Evolutionary conservation across 2,329 filamentous ascomycete genomes (phyloP), one percentile per base, ranked within the genome.

Genomic region (Zymoseptoria tritici): DNA sequence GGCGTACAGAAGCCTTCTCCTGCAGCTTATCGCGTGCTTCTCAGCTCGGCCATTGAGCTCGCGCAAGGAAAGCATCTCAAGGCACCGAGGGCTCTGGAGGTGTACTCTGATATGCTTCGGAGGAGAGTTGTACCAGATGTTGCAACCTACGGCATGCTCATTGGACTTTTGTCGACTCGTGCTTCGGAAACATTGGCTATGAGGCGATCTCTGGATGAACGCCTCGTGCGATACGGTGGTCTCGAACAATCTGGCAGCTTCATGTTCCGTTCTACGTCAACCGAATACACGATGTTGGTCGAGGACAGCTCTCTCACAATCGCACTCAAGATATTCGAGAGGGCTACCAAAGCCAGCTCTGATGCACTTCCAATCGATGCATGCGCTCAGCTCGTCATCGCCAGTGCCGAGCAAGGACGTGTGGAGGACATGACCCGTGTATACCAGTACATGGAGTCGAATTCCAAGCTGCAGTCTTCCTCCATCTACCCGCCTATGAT

Each of bases 61-160:
- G 90, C 92, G 7, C 80, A 81, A 22, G 87, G 90, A 73, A 89
- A 87, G 74, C 88, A 88, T 57, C 89, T 95, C 76, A 85, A 94
- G 56, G 90, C 96, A 13, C 88, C 91, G 62, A 96, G 96, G 78
- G 91, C 91, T 4, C 82, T 97, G 56, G 92, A 96, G 77, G 89
- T 99, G 56, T 99, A 97, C 74, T 88, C 91, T 16, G 92, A 97
- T 73, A 97, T 99, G 94, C 85, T 96, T 67, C 86, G 88, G 65
- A 88, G 92, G 65, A 88, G 87, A 67, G 87, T 97, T 22, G 78
- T 83, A 20, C 92, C 93, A 7, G 88, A 97, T 72, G 85, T 86
- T 57, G 84, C 89, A 59, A 97, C 93, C 0, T 97, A 96, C 76
- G 86, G 91, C 71, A 91, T 91, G 36, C 80, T 99, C 19, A 89